Evolutionary conservation across 371 early-diverging fungal genomes (phyloP), one percentile per base, ranked within the genome.

Genomic region (Rhizopus microsporus): DNA sequence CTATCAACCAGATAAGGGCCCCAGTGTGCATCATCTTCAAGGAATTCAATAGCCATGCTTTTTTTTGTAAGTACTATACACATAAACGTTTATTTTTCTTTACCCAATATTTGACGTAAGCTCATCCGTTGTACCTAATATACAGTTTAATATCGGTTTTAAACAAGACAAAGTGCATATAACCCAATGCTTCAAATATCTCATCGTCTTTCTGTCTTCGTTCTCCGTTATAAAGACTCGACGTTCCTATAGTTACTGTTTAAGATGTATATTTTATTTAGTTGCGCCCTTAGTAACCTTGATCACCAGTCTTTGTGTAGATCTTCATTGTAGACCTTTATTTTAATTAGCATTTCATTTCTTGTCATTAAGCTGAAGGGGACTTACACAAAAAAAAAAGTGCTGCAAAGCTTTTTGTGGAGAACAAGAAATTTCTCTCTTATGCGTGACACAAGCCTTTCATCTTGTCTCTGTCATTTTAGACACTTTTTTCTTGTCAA

Each of bases 281-380:
- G 23, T 39, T 32, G 3, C 16, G 15, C 32, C 13, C 16, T 16
- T 39, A 29, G 9, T 9, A 60, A 86, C 96, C 97, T 82, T 91
- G 91, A 78, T 97, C 97, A 15, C 96, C 97, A 0, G 96, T 97
- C 33, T 90, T 84, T 7, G 97, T 97, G 75, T 97, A 97, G 42
- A 97, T 88, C 68, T 70, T 79, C 79, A 79, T 79, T 29, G 12
- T 56, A 37, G 23, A 23, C 2, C 23, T 23, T 23, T 23, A 23
- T 23, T 23, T 23, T 23, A 23, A 23, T 23, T 23, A 23, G 23
- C 23, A 23, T 23, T 23, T 23, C 23, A 23, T 2, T 23, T 23
- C 1, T 23, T 23, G 23, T 23, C 23, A 23, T 23, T 23, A 23
- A 23, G 1, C 2, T 23, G 23, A 23, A 23, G 23, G 23, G 23